Evolutionary conservation across 257 asterid species (phyloP), one percentile per base, ranked within the genome.

Genomic region (Catharanthus roseus): DNA sequence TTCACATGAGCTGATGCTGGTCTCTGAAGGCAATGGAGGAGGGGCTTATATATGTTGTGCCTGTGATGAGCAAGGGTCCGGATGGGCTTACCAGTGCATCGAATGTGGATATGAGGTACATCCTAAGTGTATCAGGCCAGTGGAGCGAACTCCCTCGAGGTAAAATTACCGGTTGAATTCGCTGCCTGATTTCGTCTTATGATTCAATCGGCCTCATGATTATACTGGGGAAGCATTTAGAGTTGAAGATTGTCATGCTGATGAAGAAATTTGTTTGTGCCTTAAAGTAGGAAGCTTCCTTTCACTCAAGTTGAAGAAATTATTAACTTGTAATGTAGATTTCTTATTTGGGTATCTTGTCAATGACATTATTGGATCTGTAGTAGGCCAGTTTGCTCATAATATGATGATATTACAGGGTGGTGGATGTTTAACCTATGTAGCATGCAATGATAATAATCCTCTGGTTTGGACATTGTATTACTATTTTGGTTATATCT

Each of bases 61-160:
- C 68, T 90, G 96, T 39, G 92, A 88, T 33, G 96, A 90, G 71
- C 96, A 88, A 60, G 96, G 95, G 73, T 82, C 82, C 24, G 93
- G 96, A 12, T 90, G 96, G 96, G 95, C 86, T 3, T 89, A 89
- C 39, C 88, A 81, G 79, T 89, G 96, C 77, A 77, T 87, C 4
- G 83, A 78, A 28, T 87, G 96, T 64, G 96, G 96, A 26, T 89
- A 86, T 72, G 92, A 87, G 84, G 86, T 89, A 77, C 95, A 89
- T 66, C 85, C 95, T 19, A 85, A 86, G 80, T 89, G 91, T 56
- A 82, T 86, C 50, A 78, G 74, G 36, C 65, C 77, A 13, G 57
- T 75, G 49, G 60, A 18, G 9, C 64, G 13, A 0, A 10, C 44
- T 31, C 58, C 16, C 6, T 34, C 47, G 1, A 18, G 23, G 29